Conservation (phyloP, 1,284 basidiomycete species). For the Salmacisia buchloeana region DNA sequence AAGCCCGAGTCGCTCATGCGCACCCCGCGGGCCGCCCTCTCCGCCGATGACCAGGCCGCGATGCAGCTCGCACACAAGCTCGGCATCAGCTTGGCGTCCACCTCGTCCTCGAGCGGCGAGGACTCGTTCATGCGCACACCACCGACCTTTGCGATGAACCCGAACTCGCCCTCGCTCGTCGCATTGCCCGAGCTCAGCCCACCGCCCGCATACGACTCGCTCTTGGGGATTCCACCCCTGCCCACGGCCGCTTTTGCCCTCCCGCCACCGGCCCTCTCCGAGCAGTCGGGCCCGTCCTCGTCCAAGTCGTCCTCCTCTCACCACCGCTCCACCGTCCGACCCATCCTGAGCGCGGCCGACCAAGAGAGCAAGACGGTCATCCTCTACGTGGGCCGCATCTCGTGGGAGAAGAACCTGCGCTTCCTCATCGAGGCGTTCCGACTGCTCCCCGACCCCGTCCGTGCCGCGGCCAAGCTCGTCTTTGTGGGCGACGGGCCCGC, state of each 20-base stretch:
- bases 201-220: slow-evolving; percentile 42
- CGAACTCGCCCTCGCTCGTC: slow-evolving; percentile 15
- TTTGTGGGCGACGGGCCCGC: slow-evolving; percentile 61
- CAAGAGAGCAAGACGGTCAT: slow-evolving; percentile 45
- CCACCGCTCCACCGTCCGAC: slow-evolving; percentile 6
- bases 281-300: slow-evolving; percentile 21
- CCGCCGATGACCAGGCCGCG: slow-evolving; percentile 22
- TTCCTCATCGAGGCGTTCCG: slow-evolving; percentile 57
- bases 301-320: not conserved
- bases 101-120: slow-evolving; percentile 14
- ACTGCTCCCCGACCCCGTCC: slow-evolving; percentile 39
- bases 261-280: slow-evolving; percentile 30
- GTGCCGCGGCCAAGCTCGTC: slow-evolving; percentile 54
- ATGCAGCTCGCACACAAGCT: slow-evolving; percentile 29
- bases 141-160: slow-evolving; percentile 31
- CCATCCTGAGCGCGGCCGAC: slow-evolving; percentile 17
- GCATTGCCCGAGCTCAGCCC: slow-evolving; percentile 41
- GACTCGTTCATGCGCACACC: slow-evolving; percentile 51
- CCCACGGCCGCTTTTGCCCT: slow-evolving; percentile 27
- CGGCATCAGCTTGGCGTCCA: slow-evolving; percentile 14
- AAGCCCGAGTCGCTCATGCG: slow-evolving; percentile 31
- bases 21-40: slow-evolving; percentile 20
- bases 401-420: slow-evolving; percentile 61
- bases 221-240: slow-evolving; percentile 35
- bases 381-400: slow-evolving; percentile 53